phyloP scores from a whole-genome alignment of 2,329 filamentous ascomycete genomes.

The Scedosporium dehoogii region DNA sequence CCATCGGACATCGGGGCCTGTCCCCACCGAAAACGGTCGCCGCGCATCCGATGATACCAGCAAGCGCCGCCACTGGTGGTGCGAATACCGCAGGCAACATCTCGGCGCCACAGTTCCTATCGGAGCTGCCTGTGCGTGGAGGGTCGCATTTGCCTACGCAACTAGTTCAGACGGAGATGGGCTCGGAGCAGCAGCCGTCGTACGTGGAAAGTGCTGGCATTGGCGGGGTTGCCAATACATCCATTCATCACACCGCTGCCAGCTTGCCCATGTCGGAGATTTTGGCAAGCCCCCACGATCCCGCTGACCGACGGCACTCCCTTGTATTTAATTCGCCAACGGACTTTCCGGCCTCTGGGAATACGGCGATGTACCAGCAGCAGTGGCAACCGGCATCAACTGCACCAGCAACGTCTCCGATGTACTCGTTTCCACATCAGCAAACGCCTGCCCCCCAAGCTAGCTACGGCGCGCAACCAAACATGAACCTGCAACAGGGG shows the following conservation, averaged over 20 bases:
- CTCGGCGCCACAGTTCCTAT: constrained; percentile 26
- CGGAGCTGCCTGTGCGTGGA: constrained; percentile 33
- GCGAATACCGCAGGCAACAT: constrained; percentile 11
- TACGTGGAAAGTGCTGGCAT: constrained; percentile 29
- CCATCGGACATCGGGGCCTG: constrained; percentile 21
- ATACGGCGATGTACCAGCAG: constrained; percentile 29
- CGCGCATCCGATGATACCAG: constrained; percentile 17
- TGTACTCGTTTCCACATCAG: constrained; percentile 35
- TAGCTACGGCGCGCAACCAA: constrained; percentile 1
- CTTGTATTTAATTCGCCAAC: constrained; percentile 28
- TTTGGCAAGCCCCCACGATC: constrained; percentile 33
- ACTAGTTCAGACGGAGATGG: constrained; percentile 32
- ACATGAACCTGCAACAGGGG: background rate
- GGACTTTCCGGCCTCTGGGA: constrained; percentile 33
- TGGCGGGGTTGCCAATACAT: constrained; percentile 21
- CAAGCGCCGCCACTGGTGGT: constrained; percentile 6
- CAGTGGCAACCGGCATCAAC: constrained; percentile 35
- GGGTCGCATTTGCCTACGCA: constrained; percentile 26
- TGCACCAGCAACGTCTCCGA: constrained; percentile 27
- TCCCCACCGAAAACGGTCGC: constrained; percentile 25
- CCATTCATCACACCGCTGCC: constrained; percentile 23
- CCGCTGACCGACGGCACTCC: constrained; percentile 32
- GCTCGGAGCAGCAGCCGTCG: constrained; percentile 26
- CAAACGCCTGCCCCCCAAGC: constrained; percentile 13
- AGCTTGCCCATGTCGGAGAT: constrained; percentile 34